A percentile compares a stretch with the other conserved stretches of the same genome.
phyloP scores from a whole-genome alignment of 2,329 filamentous ascomycete genomes.

The Emergomyces orientalis region DNA sequence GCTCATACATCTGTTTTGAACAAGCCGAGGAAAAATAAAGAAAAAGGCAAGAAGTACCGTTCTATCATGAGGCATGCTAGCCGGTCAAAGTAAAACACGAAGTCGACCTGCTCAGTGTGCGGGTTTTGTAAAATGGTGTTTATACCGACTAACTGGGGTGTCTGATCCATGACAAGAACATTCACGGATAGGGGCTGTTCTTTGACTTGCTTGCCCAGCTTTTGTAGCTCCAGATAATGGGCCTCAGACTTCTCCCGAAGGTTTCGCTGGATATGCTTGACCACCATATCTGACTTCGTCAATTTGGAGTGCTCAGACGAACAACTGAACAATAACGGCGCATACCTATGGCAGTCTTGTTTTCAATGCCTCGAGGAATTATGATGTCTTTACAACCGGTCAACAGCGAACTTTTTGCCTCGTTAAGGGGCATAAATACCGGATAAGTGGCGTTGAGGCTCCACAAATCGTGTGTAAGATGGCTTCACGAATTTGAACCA shows the following conservation, averaged over 20 bases:
- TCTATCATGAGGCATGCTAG: conserved; percentile 78
- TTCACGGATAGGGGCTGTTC: conserved; percentile 64
- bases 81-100: conserved; percentile 95
- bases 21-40: neutral
- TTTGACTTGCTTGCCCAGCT: conserved; percentile 62
- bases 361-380: conserved; percentile 88
- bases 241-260: conserved; percentile 74
- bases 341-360: conserved; percentile 69
- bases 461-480: conserved; percentile 88
- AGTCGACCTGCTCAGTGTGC: conserved; percentile 72
- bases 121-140: conserved; percentile 82
- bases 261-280: conserved; percentile 82
- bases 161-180: conserved; percentile 64
- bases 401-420: conserved; percentile 2
- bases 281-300: conserved; percentile 63
- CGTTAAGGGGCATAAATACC: conserved; percentile 40
- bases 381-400: conserved; percentile 60
- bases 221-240: conserved; percentile 69
- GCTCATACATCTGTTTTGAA: neutral
- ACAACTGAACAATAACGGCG: neutral
- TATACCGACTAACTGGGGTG: conserved; percentile 74
- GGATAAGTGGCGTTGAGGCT: conserved; percentile 80
- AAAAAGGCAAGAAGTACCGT: conserved; percentile 29
- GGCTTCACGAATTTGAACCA: conserved; percentile 97
- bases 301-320: conserved; percentile 11